Base-by-base conservation (phyloP, 108 stramenopile genomes). In the Pseudonitzschia delicatissima region DNA sequence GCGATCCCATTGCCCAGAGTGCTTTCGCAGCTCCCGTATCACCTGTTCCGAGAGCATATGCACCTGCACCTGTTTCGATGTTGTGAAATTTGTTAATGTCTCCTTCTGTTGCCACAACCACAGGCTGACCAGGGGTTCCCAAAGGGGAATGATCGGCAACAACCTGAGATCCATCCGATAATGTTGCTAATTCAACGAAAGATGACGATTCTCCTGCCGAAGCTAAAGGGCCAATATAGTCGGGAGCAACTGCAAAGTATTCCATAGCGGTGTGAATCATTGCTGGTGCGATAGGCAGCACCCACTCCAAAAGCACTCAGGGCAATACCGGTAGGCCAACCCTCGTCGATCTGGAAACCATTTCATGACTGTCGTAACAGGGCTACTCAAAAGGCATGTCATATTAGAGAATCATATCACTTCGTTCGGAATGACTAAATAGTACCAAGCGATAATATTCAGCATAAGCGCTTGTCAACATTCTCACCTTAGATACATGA, bases 271-370 rank as follows among this genome's bases (percentile, higher is more conserved):
- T 39, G 53, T 90, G 84, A 36, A 86, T 87, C 62, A 90, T 7
- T 28, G 83, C 82, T 5, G 94, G 86, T 20, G 90, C 88, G n/a
- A 92, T 29, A n/a, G 35, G 92, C 84, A 5, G 94, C 91, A 6
- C 91, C 94, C 21, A 84, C 87, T 2, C 90, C 94, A 69, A 93
- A 93, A 20, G 87, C 94, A n/a, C 78, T 71, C 36, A 95, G 76
- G 12, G 89, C 81, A 32, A 91, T 55, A 0, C 90, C 90, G 2
- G 91, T 88, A 0, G n/a, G 91, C 91, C 44, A 95, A 58, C 1
- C 88, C 94, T 29, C 88, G 83, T 58, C 79, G 83, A 57, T 95
- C 94, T 4, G 94, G 94, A 62, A 95, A 91, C 86, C 91, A 93
- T 57, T 77, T 77, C 78, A 95, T 88, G 39, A 87, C 70, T 6